phyloP scores from a whole-genome alignment of 2,329 filamentous ascomycete species.

The Monilinia laxa region DNA sequence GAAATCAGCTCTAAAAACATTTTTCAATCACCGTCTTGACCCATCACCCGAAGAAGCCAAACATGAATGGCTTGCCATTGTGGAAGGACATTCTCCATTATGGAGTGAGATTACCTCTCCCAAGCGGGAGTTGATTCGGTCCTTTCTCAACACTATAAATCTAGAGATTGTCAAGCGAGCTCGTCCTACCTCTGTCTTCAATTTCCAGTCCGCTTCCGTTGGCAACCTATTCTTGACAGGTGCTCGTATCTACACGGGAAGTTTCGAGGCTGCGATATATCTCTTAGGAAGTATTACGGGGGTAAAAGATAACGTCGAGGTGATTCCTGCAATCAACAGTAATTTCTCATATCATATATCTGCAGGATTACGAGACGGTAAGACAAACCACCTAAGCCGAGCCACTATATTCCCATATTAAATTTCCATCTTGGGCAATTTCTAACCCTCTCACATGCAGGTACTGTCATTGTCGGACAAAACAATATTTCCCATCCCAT shows the following conservation, averaged over 20 bases:
- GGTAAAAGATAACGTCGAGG: constrained; percentile 72
- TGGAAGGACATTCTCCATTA: constrained; percentile 71
- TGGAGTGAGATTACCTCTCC: constrained; percentile 71
- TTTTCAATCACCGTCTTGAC: constrained; percentile 86
- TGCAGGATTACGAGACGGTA: constrained; percentile 73
- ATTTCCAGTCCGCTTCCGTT: constrained; percentile 73
- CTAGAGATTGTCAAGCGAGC: constrained; percentile 76
- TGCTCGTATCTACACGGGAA: constrained; percentile 85
- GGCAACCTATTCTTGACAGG: constrained; percentile 82
- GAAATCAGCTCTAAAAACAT: constrained; percentile 69
- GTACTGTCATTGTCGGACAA: constrained; percentile 70
- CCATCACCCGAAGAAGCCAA: constrained; percentile 60
- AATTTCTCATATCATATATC: constrained; percentile 96
- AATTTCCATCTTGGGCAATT: background rate
- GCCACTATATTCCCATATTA: background rate
- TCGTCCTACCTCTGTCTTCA: constrained; percentile 70
- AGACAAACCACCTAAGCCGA: constrained; percentile 31
- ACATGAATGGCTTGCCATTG: constrained; percentile 81
- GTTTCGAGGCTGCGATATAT: constrained; percentile 90
- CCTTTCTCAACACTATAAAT: constrained; percentile 73
- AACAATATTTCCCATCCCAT: constrained; percentile 85
- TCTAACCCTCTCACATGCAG: background rate
- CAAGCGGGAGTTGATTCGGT: constrained; percentile 75
- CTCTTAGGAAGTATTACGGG: constrained; percentile 82
- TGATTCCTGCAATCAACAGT: constrained; percentile 88